A percentile compares a stretch with the other conserved stretches of the same genome.
Evolutionary conservation across 352 stramenopile genomes (phyloP).

Genomic region (Phytopythium helicoides): DNA sequence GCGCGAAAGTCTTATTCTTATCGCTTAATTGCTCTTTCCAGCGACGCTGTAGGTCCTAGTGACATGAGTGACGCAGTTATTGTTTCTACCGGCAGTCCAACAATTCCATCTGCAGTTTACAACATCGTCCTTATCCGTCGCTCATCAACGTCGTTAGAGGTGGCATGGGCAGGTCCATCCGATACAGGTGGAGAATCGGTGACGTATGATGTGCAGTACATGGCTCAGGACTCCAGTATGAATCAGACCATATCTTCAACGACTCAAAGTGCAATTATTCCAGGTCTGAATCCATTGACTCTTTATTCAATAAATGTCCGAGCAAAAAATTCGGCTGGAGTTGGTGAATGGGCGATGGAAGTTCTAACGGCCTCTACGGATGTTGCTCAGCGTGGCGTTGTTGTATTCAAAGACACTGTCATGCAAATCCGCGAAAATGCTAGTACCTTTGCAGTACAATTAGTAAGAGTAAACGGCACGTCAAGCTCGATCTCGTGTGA

Average conservation of each 20-base stretch:
- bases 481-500: slow-evolving; percentile 39
- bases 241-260: neutral
- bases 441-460: slow-evolving; percentile 21
- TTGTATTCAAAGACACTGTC: slow-evolving; percentile 19
- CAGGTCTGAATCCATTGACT: slow-evolving; percentile 24
- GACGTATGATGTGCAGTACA: slow-evolving; percentile 31
- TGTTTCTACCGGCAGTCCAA: slow-evolving; percentile 29
- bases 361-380: slow-evolving; percentile 30
- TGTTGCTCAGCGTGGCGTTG: slow-evolving; percentile 34
- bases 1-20: slow-evolving; percentile 35
- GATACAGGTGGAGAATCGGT: slow-evolving; percentile 42
- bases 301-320: slow-evolving; percentile 34
- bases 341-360: slow-evolving; percentile 27
- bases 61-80: slow-evolving; percentile 16
- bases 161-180: slow-evolving; percentile 34
- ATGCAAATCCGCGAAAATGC: slow-evolving; percentile 42
- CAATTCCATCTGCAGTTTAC: slow-evolving; percentile 31
- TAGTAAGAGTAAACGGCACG: slow-evolving; percentile 49
- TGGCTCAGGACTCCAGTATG: slow-evolving; percentile 4
- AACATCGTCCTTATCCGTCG: slow-evolving; percentile 19
- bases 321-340: slow-evolving; percentile 35
- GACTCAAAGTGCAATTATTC: slow-evolving; percentile 13
- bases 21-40: slow-evolving; percentile 23
- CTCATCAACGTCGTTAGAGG: slow-evolving; percentile 27
- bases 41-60: slow-evolving; percentile 27